Base-by-base conservation (phyloP, 2,329 filamentous ascomycete genomes). In the Dendrostoma leiphaemia region DNA sequence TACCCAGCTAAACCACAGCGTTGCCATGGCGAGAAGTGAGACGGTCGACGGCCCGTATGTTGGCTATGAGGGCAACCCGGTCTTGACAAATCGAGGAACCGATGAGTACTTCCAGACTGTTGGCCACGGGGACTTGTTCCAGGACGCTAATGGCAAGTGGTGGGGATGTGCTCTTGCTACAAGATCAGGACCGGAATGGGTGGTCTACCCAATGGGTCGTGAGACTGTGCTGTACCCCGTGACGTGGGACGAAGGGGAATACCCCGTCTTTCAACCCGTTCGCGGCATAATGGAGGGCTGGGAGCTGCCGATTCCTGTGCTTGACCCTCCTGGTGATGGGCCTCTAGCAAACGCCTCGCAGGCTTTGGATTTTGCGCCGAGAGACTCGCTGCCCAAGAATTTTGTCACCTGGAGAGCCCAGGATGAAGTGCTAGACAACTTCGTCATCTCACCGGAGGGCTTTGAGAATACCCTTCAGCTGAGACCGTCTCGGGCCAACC, bases 161-260 rank as follows among this genome's bases (percentile, higher is more conserved):
- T 82, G 79, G 80, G 75, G 71, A 0, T 67, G 76, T 5, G 71
- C 72, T 1, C 64, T 84, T 1, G 69, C 74, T 0, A 77, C 74
- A 0, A 69, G 80, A 2, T 71, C 69, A 15, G 76, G 74, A 0
- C 71, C 74, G 0, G 65, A 65, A 15, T 78, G 66, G 58, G 58
- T 62, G 26, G 66, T 67, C 19, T 80, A 76, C 59, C 77, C 78
- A 0, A 80, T 82, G 79, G 80, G 80, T 1, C 69, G 81, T 9
- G 81, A 84, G 62, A 74, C 76, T 0, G 73, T 81, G 0, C 64
- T 82, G 4, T 72, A 71, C 10, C 71, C 76, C 0, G 77, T 74
- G 2, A 75, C 68, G 0, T 85, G 79, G 81, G 56, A 71, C 0
- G 64, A 71, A 4, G 74, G 71, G 0, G 71, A 75, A 6, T 83